Percentiles rank a stretch among this genome's conserved stretches.
Conservation (phyloP, 2,329 filamentous ascomycete species). For the Chaetomiaceae sp. region DNA sequence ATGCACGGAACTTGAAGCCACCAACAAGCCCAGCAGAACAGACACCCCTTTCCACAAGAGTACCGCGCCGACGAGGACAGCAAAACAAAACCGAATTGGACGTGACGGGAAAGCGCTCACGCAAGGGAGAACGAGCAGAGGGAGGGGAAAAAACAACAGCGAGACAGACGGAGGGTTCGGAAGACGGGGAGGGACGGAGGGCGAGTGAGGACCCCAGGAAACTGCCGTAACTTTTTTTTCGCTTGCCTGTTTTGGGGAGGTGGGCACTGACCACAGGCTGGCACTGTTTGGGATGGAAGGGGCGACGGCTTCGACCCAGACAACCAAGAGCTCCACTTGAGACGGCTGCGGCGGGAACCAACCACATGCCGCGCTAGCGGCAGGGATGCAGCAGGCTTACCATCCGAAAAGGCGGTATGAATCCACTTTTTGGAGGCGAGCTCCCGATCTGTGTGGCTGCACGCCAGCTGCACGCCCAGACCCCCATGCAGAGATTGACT, state of each 20-base stretch:
- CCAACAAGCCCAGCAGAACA: slow-evolving; percentile 1
- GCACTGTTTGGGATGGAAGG: slow-evolving; percentile 24
- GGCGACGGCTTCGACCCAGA: slow-evolving; percentile 19
- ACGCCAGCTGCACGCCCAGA: slow-evolving; percentile 3
- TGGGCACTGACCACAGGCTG: neutral
- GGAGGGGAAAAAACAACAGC: slow-evolving; percentile 10
- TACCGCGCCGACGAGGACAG: too few relatives aligned
- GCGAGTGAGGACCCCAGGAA: slow-evolving; percentile 5
- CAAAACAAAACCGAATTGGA: neutral
- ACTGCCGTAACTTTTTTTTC: slow-evolving; percentile 26
- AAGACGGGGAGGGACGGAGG: slow-evolving; percentile 4
- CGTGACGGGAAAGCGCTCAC: slow-evolving; percentile 4
- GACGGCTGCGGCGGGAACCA: slow-evolving; percentile 12
- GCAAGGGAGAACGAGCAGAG: slow-evolving; percentile 1
- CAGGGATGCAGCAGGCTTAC: slow-evolving; percentile 18
- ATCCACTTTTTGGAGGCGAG: slow-evolving; percentile 19
- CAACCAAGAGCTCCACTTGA: slow-evolving; percentile 16
- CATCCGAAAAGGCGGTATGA: slow-evolving; percentile 25
- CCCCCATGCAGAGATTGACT: slow-evolving; percentile 11
- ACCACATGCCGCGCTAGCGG: slow-evolving; percentile 3
- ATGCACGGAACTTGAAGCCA: slow-evolving; percentile 9
- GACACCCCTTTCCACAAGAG: neutral
- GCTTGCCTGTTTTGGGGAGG: slow-evolving; percentile 22
- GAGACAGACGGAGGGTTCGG: slow-evolving; percentile 21
- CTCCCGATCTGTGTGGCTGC: slow-evolving; percentile 16